Evolutionary conservation across 257 asterid genomes (phyloP), one percentile per base, ranked within the genome.

Genomic region (Scutellaria galericulata): DNA sequence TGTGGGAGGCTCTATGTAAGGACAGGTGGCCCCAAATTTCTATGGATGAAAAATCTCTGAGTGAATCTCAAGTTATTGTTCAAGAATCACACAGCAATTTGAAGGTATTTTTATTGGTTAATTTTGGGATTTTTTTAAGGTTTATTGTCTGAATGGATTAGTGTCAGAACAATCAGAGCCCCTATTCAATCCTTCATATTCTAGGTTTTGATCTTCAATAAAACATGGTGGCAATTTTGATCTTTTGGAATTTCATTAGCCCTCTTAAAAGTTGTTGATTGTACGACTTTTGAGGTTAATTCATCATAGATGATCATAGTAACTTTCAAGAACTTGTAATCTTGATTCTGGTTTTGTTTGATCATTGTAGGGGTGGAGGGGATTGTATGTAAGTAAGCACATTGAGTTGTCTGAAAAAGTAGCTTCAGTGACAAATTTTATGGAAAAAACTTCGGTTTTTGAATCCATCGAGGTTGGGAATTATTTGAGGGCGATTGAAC

Each of bases 381-480:
- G 56, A 6, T 69, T 82, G 61, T 93, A 90, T 55, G 60, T 83
- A 70, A 81, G 57, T 74, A 93, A 83, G 82, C 97, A 93, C 83
- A 69, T 11, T 31, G 90, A 90, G 71, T 83, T 90, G 90, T 87
- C 83, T 12, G 84, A 45, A 46, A 90, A 90, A 44, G 89, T 89
- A 9, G 84, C 67, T 13, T 52, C 35, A 6, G 72, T 89, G 10
- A 18, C 78, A 39, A 54, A 73, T 18, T 87, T 83, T 56, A 73
- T 90, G 62, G 87, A 87, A 22, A 78, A 86, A 9, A 78, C 88
- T 75, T 31, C 83, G 46, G 86, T 90, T 69, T 87, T 24, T 57
- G 97, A 93, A 45, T 86, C 96, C 0, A 82, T 90, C 46, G 98
- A 93, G 86, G 95, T 83, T 22, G 92, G 89, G 63, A 82, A 85